Evolutionary conservation across 495 filamentous ascomycete species (phyloP).

Genomic region (Aspergillus mulundensis): DNA sequence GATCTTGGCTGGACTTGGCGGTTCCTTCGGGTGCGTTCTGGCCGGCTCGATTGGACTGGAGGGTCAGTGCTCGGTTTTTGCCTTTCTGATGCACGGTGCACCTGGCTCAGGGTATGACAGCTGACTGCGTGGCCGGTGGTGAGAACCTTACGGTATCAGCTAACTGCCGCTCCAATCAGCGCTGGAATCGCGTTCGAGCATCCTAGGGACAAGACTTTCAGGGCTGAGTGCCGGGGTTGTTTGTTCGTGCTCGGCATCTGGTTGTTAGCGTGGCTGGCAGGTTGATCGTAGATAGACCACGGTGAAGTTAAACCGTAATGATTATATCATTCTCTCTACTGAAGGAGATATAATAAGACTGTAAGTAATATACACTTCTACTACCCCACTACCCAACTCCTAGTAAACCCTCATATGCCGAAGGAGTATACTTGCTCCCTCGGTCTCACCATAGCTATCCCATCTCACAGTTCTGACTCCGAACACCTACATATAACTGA

Average conservation of each 20-base stretch:
- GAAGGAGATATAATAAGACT: background rate
- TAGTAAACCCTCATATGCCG: background rate
- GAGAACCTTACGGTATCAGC: background rate
- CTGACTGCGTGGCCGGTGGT: background rate
- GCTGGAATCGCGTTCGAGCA: background rate
- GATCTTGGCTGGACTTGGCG: background rate
- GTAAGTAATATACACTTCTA: background rate
- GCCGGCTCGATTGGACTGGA: background rate
- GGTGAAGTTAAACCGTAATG: no score
- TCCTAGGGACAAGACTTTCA: background rate
- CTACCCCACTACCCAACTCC: background rate
- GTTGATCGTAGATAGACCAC: no score
- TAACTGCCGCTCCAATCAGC: constrained; percentile 1
- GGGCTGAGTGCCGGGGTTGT: background rate
- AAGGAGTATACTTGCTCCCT: background rate
- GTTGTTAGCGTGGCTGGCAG: background rate
- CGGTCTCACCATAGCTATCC: no score
- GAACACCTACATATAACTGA: background rate
- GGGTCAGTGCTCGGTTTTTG: background rate
- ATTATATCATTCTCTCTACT: background rate
- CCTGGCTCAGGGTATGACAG: background rate
- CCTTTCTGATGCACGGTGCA: no score
- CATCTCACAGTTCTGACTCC: background rate
- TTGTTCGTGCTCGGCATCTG: background rate
- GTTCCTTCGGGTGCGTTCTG: background rate